phyloP scores from a whole-genome alignment of 164 flowering plant species.

The Magnolia officinalis region DNA sequence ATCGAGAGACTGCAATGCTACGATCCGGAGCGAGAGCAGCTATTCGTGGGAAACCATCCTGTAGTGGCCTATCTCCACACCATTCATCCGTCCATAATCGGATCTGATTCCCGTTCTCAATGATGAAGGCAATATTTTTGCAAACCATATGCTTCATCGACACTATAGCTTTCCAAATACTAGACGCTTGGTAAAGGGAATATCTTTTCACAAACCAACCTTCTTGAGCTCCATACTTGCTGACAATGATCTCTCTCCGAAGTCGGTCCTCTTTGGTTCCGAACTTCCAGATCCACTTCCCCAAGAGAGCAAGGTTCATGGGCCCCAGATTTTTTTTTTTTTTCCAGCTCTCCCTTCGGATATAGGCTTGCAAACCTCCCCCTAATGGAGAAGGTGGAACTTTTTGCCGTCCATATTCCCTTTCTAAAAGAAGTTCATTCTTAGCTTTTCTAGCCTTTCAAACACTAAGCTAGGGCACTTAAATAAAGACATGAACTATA shows the following conservation, averaged over 20 bases:
- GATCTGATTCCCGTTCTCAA: not conserved
- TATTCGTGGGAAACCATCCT: no score
- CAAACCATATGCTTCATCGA: no score
- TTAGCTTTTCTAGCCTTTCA: not conserved
- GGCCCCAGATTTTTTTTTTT: not conserved
- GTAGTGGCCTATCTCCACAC: not conserved
- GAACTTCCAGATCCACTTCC: not conserved
- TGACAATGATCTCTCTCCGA: not conserved
- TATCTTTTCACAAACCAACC: no score
- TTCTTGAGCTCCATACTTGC: not conserved
- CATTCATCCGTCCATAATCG: not conserved
- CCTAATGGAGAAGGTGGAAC: not conserved
- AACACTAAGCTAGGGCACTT: not conserved
- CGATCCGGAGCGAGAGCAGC: no score
- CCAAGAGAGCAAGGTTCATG: not conserved
- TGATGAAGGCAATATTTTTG: no score
- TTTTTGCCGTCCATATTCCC: not conserved
- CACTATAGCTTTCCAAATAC: no score
- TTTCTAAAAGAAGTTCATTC: not conserved
- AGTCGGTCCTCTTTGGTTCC: not conserved
- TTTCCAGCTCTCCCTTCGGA: not conserved
- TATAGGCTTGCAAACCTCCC: not conserved
- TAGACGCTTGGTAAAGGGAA: no score
- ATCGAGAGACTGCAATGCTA: no score
- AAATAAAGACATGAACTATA: no score